Evolutionary conservation across 2,329 filamentous ascomycete species (phyloP).

Genomic region (Calonectria leucothoes): DNA sequence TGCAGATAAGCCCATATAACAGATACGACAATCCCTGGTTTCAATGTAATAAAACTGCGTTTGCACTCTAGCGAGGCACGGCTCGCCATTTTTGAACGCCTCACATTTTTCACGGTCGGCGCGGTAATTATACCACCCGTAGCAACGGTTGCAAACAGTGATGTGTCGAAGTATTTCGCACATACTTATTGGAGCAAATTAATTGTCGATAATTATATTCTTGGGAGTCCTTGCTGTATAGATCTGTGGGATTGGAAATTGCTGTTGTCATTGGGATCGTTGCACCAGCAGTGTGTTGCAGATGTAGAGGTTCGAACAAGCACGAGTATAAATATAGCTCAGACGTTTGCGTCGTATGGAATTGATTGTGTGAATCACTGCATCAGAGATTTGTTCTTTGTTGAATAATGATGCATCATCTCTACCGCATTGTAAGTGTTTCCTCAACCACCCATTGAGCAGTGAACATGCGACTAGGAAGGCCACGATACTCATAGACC

Average conservation of each 20-base stretch:
- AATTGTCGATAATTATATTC: too few species aligned
- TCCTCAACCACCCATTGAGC: neutral
- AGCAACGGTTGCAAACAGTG: neutral
- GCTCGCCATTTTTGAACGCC: neutral
- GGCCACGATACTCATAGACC: neutral
- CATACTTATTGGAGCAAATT: neutral
- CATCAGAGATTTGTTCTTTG: neutral
- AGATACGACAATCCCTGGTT: neutral
- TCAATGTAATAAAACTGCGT: neutral
- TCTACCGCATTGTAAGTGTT: neutral
- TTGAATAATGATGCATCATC: neutral
- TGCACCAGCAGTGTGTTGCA: neutral
- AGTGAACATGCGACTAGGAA: neutral
- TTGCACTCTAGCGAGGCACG: neutral
- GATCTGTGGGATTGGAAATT: neutral
- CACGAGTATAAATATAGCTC: neutral
- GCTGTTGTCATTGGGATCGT: neutral
- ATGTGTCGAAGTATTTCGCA: neutral
- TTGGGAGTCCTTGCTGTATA: neutral
- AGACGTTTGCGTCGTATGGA: neutral
- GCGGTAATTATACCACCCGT: neutral
- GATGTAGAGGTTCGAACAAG: neutral
- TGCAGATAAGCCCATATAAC: neutral
- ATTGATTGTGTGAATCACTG: neutral
- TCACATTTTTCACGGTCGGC: neutral